Base-by-base conservation (phyloP, 192 early-diverging fungal genomes). In the Coemansia brasiliensis region DNA sequence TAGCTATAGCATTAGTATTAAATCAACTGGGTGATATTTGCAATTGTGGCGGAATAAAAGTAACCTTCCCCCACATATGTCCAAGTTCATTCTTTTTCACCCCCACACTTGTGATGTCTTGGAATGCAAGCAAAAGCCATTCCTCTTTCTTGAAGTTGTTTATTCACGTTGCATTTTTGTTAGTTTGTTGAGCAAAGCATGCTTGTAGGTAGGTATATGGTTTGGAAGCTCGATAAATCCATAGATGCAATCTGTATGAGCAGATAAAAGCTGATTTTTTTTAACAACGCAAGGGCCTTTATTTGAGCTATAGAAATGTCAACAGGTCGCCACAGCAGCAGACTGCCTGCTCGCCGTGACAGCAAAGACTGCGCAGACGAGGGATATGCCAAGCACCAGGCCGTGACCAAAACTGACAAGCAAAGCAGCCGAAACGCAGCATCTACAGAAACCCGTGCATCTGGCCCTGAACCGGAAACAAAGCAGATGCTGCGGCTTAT, bases 111-210 rank as follows among this genome's bases (percentile, higher is more conserved):
- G 32, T 10, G n/a, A n/a, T n/a, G 10, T 35, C 32, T 2, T 35
- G 32, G 10, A 35, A 35, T n/a, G n/a, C n/a, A n/a, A n/a, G n/a
- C n/a, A n/a, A n/a, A n/a, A n/a, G n/a, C n/a, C 32, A 35, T 7
- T 35, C 7, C 32, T 35, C 32, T 35, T 35, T 35, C 32, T 35
- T 35, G 6, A 5, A 35, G 32, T 10, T 35, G 10, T 35, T 35
- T 35, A 35, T 35, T 35, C 32, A 10, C n/a, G n/a, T 80, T 84
- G 68, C 83, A 87, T 79, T 83, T 82, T 57, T 78, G 83, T 74
- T 76, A 76, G 54, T 72, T 83, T 55, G 86, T 86, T 74, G 86
- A 85, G 74, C 71, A 61, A 54, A 42, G 40, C 40, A 42, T 42
- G 40, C 40, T 42, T 18, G 40, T 42, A 18, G 40, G 40, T 42